Percentiles rank a stretch among this genome's conserved stretches.
phyloP scores from a whole-genome alignment of 2,329 filamentous ascomycete species.

The Cylindrodendrum hubeiense region DNA sequence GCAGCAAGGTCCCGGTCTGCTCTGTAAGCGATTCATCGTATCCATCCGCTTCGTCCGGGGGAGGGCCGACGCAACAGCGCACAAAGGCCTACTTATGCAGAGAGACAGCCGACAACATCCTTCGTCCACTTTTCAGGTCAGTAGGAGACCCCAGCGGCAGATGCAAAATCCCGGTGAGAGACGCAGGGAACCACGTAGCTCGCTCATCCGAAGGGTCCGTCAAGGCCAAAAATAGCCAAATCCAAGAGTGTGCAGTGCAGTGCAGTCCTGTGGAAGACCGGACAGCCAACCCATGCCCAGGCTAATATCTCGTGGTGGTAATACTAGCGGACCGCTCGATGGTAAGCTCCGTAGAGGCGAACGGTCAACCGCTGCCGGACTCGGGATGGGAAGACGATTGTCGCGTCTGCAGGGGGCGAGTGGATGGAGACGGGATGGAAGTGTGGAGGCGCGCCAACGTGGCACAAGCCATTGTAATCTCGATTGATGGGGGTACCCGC shows the following conservation, averaged over 20 bases:
- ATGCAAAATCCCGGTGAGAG: constrained; percentile 1
- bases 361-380: constrained; percentile 15
- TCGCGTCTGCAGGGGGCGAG: constrained; percentile 8
- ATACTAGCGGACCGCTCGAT: constrained; percentile 4
- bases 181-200: not conserved
- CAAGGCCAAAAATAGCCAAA: constrained; percentile 27
- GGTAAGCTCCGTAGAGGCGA: constrained; percentile 14
- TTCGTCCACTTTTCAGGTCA: constrained; percentile 15
- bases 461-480: constrained; percentile 39
- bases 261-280: not conserved
- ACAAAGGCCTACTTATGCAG: not conserved
- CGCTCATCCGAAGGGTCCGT: constrained; percentile 11
- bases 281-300: not conserved
- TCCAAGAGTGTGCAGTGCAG: constrained; percentile 6
- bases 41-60: not conserved
- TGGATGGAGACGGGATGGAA: constrained; percentile 10
- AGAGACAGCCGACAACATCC: not conserved
- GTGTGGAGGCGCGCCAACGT: constrained; percentile 27
- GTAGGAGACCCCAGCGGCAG: not conserved
- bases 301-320: constrained; percentile 2
- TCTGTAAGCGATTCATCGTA: not conserved
- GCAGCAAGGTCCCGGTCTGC: not conserved
- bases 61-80: not conserved
- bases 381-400: constrained; percentile 1
- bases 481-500: constrained; percentile 23